A percentile compares a stretch with the other conserved stretches of the same genome.
Evolutionary conservation across 2,329 filamentous ascomycete genomes (phyloP).

Genomic region (Arthrinium puccinioides): DNA sequence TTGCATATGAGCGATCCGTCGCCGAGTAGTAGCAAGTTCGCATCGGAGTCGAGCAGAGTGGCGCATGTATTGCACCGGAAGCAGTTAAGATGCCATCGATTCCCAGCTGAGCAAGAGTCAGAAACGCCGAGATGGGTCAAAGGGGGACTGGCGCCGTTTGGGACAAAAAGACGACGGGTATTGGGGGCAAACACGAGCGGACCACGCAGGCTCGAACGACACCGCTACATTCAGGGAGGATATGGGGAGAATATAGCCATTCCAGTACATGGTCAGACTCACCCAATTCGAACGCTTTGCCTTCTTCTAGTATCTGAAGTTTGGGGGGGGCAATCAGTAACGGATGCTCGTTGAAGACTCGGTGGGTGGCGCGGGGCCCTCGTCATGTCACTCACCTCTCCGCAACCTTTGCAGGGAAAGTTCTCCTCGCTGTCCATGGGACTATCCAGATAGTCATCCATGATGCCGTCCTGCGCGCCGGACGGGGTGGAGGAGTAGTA

Average conservation of each 20-base stretch:
- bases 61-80: slow-evolving; percentile 96
- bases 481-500: too few species aligned
- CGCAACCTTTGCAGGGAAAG: slow-evolving; percentile 88
- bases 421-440: slow-evolving; percentile 73
- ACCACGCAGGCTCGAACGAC: too few species aligned
- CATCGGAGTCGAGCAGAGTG: slow-evolving; percentile 94
- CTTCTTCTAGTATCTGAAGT: slow-evolving; percentile 89
- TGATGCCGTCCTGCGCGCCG: too few species aligned
- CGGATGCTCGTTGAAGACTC: slow-evolving; percentile 4
- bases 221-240: background rate
- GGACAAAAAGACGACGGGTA: background rate
- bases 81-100: slow-evolving; percentile 98
- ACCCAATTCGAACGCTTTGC: slow-evolving; percentile 97
- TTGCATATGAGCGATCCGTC: slow-evolving; percentile 98
- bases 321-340: slow-evolving; percentile 14
- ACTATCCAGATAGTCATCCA: slow-evolving; percentile 56
- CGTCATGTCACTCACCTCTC: slow-evolving; percentile 56
- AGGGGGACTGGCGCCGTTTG: background rate
- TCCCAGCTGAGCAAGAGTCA: slow-evolving; percentile 59
- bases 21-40: slow-evolving; percentile 91
- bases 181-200: slow-evolving; percentile 1
- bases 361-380: background rate
- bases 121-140: background rate
- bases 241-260: background rate
- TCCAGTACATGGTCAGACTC: slow-evolving; percentile 23